Conservation (phyloP, 495 filamentous ascomycete genomes). For the Penicillium waksmanii region DNA sequence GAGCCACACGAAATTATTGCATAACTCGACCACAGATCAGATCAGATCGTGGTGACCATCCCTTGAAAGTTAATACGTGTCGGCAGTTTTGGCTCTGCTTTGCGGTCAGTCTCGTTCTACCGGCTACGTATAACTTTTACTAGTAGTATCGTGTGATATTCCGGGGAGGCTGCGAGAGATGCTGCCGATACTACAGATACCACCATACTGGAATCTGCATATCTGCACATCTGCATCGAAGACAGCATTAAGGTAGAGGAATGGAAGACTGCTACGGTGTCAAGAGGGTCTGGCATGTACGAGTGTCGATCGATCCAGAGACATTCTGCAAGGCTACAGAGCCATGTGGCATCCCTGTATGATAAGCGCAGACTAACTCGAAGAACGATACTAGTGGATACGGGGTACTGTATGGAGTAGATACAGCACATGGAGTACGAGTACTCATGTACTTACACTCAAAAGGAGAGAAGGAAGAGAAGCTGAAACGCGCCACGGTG, state of each 20-base stretch:
- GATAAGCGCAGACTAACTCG: slow-evolving; percentile 7
- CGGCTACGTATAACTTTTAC: too few relatives aligned
- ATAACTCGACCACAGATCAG: too few relatives aligned
- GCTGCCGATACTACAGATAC: not conserved
- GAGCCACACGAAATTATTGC: too few relatives aligned
- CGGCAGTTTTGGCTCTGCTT: too few relatives aligned
- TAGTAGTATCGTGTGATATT: too few relatives aligned
- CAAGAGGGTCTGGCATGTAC: slow-evolving; percentile 26
- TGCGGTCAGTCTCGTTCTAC: too few relatives aligned
- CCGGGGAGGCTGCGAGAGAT: too few relatives aligned
- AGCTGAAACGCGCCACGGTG: slow-evolving; percentile 9
- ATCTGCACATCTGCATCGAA: slow-evolving; percentile 1
- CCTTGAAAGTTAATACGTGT: too few relatives aligned
- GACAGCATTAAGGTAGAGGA: slow-evolving; percentile 9
- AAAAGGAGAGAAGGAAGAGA: not conserved
- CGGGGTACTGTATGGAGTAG: not conserved
- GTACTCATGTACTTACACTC: not conserved
- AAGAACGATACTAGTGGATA: not conserved
- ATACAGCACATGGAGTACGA: too few relatives aligned
- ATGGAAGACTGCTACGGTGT: slow-evolving; percentile 36
- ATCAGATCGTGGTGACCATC: too few relatives aligned
- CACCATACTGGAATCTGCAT: not conserved
- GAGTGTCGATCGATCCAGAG: slow-evolving; percentile 27
- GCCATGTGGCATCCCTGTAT: slow-evolving; percentile 29
- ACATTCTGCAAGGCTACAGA: slow-evolving; percentile 36